These are phyloP conservation scores for Chlamydomonas reinhardtii DNA, from an alignment of 163 green algal genomes.

Conservation along the genomic window DNA sequence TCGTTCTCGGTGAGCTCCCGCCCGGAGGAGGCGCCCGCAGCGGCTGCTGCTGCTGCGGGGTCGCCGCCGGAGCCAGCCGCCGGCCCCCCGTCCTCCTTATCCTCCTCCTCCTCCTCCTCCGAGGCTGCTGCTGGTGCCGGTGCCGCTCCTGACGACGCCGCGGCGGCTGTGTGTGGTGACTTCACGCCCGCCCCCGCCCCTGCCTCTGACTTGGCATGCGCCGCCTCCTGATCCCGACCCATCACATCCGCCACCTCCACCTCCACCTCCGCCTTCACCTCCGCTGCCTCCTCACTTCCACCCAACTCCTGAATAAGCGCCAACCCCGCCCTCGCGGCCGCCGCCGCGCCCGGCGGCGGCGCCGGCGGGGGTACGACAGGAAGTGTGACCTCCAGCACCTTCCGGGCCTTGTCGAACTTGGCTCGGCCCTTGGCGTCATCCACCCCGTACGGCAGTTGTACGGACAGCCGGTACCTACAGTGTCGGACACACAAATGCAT, in stretches of 20 bases:
- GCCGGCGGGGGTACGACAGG: conserved; percentile 59
- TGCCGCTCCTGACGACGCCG: no score
- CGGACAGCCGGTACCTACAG: conserved; percentile 37
- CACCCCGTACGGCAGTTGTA: conserved; percentile 50
- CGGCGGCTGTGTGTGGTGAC: no score
- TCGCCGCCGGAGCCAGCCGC: no score
- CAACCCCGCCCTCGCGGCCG: not conserved
- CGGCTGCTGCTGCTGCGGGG: not conserved
- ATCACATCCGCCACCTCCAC: not conserved
- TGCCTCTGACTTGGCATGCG: not conserved
- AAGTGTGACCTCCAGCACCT: conserved; percentile 69
- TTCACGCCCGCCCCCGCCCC: not conserved
- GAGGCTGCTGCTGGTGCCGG: no score
- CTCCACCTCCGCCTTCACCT: not conserved
- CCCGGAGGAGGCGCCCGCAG: not conserved
- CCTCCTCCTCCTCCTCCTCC: no score
- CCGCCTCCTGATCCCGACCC: not conserved
- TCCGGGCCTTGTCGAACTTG: conserved; percentile 72
- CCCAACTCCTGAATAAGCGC: not conserved
- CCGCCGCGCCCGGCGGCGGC: conserved; percentile 11
- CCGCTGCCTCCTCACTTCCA: not conserved
- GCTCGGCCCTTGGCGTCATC: conserved; percentile 58
- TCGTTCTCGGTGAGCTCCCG: conserved; percentile 52
- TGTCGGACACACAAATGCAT: no score
- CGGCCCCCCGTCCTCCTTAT: no score